Percentiles rank a stretch among this genome's conserved stretches.
phyloP scores from a whole-genome alignment of 2,329 filamentous ascomycete species.

The Cucurbitaria berberidis region DNA sequence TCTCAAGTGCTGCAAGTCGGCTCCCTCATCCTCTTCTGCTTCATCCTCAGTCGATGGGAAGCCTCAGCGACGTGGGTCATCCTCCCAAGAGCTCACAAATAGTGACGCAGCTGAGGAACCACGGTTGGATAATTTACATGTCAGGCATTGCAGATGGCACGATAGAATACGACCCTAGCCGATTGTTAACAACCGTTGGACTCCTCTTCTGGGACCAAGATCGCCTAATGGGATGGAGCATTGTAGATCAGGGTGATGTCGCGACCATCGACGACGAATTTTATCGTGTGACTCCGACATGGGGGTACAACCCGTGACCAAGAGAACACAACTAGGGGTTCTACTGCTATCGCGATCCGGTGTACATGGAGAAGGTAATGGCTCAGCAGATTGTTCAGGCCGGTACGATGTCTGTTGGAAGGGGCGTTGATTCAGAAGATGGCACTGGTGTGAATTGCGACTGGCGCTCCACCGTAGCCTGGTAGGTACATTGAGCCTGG shows the following conservation, averaged over 20 bases:
- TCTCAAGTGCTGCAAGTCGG: neutral
- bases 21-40: neutral
- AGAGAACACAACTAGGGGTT: neutral
- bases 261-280: neutral
- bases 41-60: neutral
- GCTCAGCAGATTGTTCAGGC: conserved; percentile 1
- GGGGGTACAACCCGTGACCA: neutral
- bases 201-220: conserved; percentile 19
- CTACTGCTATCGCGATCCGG: neutral
- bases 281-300: too few species aligned
- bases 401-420: conserved; percentile 1
- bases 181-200: conserved; percentile 4
- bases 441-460: neutral
- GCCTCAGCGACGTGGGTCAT: neutral
- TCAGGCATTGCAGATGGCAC: neutral
- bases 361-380: neutral
- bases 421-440: neutral
- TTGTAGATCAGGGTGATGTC: neutral
- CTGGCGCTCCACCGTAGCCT: neutral
- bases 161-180: neutral
- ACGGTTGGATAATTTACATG: neutral
- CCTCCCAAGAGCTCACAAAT: neutral
- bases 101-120: neutral
- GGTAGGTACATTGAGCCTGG: neutral
- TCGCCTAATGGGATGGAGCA: neutral